A percentile compares a stretch with the other conserved stretches of the same genome.
These are phyloP conservation scores for Syzygium aromaticum DNA, from an alignment of 345 rosid species.

Conservation along the genomic window DNA sequence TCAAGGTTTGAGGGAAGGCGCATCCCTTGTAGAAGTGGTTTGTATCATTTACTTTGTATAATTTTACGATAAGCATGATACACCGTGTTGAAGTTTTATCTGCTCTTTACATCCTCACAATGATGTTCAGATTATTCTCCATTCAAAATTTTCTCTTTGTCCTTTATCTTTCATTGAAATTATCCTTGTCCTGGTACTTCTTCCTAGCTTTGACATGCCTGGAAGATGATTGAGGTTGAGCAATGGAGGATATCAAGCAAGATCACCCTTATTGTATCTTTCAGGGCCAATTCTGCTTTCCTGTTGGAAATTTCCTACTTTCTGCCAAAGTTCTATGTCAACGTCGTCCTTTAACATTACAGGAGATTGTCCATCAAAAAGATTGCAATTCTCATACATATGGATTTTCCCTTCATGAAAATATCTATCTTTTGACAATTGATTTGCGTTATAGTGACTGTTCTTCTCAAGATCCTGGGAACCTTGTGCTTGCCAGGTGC, in stretches of 20 bases:
- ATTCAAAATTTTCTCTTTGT: background rate
- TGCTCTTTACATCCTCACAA: background rate
- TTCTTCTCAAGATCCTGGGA: background rate
- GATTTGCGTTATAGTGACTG: background rate
- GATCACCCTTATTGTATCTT: background rate
- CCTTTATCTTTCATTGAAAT: background rate
- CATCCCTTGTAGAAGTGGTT: slow-evolving; percentile 89
- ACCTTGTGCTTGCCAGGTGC: slow-evolving; percentile 40
- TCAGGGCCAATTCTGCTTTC: background rate
- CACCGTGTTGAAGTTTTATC: background rate
- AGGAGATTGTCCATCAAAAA: background rate
- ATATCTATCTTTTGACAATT: background rate
- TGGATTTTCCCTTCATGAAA: background rate
- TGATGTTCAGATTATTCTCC: background rate
- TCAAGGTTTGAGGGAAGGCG: slow-evolving; percentile 86
- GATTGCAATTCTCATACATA: background rate
- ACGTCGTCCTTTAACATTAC: background rate
- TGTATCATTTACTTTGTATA: slow-evolving; percentile 7
- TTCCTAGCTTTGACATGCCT: background rate
- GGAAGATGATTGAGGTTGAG: background rate
- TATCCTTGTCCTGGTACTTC: background rate
- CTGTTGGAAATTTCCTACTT: background rate
- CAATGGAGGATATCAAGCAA: background rate
- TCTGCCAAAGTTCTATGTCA: background rate
- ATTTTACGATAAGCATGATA: background rate